Percentiles rank a stretch among this genome's conserved stretches.
These are phyloP conservation scores for Epichloe festucae DNA, from an alignment of 2,329 filamentous ascomycete species.

Conservation along the genomic window DNA sequence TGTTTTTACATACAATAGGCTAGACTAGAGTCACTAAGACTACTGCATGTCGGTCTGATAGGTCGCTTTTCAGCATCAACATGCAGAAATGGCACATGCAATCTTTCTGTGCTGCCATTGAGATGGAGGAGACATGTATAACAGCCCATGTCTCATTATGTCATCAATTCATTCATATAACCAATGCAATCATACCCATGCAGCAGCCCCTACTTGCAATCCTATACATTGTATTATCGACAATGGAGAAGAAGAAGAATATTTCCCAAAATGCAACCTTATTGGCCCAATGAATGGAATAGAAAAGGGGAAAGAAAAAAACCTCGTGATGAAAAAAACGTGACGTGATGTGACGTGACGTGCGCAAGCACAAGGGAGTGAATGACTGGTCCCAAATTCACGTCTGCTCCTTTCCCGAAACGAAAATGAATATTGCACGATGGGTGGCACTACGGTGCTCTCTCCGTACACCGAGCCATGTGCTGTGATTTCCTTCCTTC, in stretches of 20 bases:
- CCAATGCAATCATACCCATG: slow-evolving; percentile 22
- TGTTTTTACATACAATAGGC: no score
- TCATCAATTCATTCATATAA: slow-evolving; percentile 24
- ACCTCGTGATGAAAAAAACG: not conserved
- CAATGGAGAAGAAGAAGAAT: slow-evolving; percentile 5
- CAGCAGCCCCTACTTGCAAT: slow-evolving; percentile 6
- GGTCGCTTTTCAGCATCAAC: not conserved
- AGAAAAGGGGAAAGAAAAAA: not conserved
- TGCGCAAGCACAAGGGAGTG: slow-evolving; percentile 4
- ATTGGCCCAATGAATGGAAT: not conserved
- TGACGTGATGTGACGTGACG: not conserved
- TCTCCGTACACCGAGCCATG: not conserved
- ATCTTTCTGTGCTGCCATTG: no score
- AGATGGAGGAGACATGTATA: not conserved
- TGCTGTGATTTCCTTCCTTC: not conserved
- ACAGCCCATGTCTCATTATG: slow-evolving; percentile 9
- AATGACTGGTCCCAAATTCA: not conserved
- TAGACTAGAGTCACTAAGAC: not conserved
- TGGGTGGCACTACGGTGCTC: not conserved
- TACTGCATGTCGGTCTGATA: not conserved
- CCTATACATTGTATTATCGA: slow-evolving; percentile 10
- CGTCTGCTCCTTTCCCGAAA: not conserved
- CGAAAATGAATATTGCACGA: not conserved
- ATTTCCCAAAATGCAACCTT: not conserved
- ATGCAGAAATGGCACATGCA: no score